A percentile compares a stretch with the other conserved stretches of the same genome.
Evolutionary conservation across 2,329 filamentous ascomycete species (phyloP).

Genomic region (Xylariaceae sp.): DNA sequence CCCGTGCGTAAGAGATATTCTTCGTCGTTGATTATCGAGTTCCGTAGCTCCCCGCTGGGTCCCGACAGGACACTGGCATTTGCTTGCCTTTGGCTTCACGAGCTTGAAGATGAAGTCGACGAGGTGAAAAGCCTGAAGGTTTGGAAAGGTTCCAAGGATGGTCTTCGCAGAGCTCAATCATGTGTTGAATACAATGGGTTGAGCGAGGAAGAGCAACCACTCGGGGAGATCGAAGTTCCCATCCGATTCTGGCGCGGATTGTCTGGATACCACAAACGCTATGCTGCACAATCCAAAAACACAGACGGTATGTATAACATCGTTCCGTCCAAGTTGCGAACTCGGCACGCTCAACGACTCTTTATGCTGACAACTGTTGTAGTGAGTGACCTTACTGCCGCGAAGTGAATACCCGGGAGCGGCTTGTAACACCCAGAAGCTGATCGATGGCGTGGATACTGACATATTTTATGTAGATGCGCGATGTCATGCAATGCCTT

Average conservation of each 20-base stretch:
- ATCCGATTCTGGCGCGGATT: conserved; percentile 62
- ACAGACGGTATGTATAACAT: conserved; percentile 31
- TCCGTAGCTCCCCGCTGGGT: conserved; percentile 53
- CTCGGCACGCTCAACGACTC: no score
- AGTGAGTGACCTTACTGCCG: no score
- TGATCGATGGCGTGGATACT: no score
- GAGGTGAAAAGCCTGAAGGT: conserved; percentile 57
- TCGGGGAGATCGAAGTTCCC: conserved; percentile 57
- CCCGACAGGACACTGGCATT: conserved; percentile 59
- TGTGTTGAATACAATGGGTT: conserved; percentile 38
- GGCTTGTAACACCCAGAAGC: no score
- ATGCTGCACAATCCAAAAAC: conserved; percentile 51
- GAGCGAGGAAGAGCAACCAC: conserved; percentile 51
- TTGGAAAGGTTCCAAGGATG: conserved; percentile 63
- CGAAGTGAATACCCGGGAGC: no score
- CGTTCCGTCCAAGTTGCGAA: no score
- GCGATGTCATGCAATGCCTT: conserved; percentile 62
- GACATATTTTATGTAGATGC: conserved; percentile 30
- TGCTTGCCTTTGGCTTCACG: conserved; percentile 65
- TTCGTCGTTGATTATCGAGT: conserved; percentile 54
- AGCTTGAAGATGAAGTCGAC: conserved; percentile 67
- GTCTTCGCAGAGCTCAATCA: conserved; percentile 36
- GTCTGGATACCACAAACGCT: conserved; percentile 55
- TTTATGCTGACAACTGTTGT: no score
- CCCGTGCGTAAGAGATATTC: conserved; percentile 62